Conservation (phyloP, 2,329 filamentous ascomycete species). For the Fusarium multiceps region DNA sequence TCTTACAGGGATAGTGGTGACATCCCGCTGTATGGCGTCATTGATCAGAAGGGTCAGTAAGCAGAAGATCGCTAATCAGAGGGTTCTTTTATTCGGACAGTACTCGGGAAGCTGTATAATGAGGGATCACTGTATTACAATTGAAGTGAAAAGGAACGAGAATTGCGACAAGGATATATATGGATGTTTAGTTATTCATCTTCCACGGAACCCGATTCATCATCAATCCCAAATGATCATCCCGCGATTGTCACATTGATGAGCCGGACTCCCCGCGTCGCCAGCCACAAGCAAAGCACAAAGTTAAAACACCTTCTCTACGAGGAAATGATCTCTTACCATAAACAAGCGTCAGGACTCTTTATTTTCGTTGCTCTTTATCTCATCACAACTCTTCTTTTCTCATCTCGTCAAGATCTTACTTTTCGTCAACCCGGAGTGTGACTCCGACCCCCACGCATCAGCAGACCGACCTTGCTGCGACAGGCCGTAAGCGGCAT, state of each 20-base stretch:
- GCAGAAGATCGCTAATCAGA: background rate
- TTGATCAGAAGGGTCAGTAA: background rate
- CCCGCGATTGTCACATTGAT: background rate
- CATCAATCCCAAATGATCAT: background rate
- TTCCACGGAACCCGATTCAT: background rate
- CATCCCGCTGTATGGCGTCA: constrained; percentile 29
- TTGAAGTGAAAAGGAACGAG: too few species aligned
- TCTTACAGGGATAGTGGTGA: constrained; percentile 19
- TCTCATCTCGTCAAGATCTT: background rate
- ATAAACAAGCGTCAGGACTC: too few species aligned
- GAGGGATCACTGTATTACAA: background rate
- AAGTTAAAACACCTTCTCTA: background rate
- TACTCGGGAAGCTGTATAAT: background rate
- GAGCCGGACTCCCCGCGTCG: background rate
- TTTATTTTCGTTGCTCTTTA: too few species aligned
- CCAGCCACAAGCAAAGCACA: background rate
- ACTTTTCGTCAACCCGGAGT: background rate
- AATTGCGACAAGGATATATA: too few species aligned
- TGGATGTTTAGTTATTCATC: too few species aligned
- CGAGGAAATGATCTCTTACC: background rate
- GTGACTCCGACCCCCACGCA: background rate
- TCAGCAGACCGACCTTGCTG: background rate
- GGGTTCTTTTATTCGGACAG: too few species aligned
- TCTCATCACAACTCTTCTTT: background rate
- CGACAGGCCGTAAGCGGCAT: background rate